Base-by-base conservation (phyloP, 306 rosid species). In the Inga oerstediana region DNA sequence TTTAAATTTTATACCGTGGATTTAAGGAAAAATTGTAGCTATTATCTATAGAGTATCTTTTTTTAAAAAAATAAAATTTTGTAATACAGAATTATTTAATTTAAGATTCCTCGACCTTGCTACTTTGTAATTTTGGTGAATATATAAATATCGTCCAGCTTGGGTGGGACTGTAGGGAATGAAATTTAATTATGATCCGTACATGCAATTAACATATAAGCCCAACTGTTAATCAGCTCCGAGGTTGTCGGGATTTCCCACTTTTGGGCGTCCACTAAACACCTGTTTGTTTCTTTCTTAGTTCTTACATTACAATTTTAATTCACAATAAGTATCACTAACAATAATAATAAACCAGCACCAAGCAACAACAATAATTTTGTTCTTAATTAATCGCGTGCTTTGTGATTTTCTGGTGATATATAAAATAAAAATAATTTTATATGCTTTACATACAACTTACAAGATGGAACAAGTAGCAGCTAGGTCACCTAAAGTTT, bases 201-300 rank as follows among this genome's bases (percentile, higher is more conserved):
- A 74, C 64, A 37, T 4, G 12, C 54, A 35, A 52, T 75, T 75
- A 76, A 45, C 72, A 34, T 68, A 58, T 59, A 27, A 52, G 22
- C 43, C 72, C 76, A 73, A 13, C 72, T 67, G 74, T 72, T 80
- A 51, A 66, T 78, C 64, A 82, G 64, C 49, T 82, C 86, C 84
- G 10, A 85, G 81, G 71, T 73, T 27, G 86, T 82, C 52, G 80
- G 76, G 56, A 70, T 20, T 48, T 79, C 37, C 34, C 62, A 43
- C 72, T 56, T 80, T 80, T 22, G 24, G 56, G 17, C 22, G 34
- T 8, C 51, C 27, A 70, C 75, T 70, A 7, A 24, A 32, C 70
- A 32, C 17, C 70, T 2, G 10, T 13, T 14, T 65, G 7, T 0
- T 27, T 24, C 16, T 12, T 12, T 12, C 10, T 34, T 45, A 45